Conservation (phyloP, 139 green algal species). For the Chlorella sp. region DNA sequence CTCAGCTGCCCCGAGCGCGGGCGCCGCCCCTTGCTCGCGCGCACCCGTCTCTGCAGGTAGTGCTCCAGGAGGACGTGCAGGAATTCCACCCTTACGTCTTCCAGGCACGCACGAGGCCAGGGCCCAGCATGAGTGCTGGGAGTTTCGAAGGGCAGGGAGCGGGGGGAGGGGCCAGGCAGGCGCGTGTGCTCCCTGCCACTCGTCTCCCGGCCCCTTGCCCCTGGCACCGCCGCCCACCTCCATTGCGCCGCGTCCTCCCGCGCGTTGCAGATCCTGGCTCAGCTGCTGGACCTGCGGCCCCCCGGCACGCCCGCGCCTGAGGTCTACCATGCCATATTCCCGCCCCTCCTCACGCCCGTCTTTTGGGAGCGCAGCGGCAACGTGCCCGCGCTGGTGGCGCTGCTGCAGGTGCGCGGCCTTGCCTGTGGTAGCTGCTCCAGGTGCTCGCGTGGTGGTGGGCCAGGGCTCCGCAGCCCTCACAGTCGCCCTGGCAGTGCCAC, state of each 20-base stretch:
- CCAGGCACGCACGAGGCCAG: background rate
- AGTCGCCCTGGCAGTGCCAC: no score
- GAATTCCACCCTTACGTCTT: constrained; percentile 73
- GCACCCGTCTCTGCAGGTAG: no score
- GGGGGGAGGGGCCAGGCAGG: background rate
- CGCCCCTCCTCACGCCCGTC: constrained; percentile 79
- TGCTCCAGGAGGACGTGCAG: constrained; percentile 84
- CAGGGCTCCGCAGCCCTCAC: no score
- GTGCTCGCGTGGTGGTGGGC: no score
- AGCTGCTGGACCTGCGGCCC: constrained; percentile 86
- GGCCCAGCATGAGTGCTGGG: background rate
- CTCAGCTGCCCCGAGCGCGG: no score
- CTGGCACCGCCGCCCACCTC: constrained; percentile 35
- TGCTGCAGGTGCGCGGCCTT: constrained; percentile 80
- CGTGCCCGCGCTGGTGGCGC: constrained; percentile 87
- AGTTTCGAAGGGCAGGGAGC: background rate
- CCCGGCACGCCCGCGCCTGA: constrained; percentile 45
- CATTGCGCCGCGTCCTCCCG: background rate
- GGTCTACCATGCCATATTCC: constrained; percentile 87
- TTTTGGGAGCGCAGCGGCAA: constrained; percentile 95
- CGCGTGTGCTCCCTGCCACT: background rate
- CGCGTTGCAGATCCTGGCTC: constrained; percentile 91
- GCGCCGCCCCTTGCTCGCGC: no score
- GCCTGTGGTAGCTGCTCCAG: no score
- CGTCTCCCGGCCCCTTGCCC: background rate